Conservation (phyloP, 139 green algal species). For the Volvox africanus region DNA sequence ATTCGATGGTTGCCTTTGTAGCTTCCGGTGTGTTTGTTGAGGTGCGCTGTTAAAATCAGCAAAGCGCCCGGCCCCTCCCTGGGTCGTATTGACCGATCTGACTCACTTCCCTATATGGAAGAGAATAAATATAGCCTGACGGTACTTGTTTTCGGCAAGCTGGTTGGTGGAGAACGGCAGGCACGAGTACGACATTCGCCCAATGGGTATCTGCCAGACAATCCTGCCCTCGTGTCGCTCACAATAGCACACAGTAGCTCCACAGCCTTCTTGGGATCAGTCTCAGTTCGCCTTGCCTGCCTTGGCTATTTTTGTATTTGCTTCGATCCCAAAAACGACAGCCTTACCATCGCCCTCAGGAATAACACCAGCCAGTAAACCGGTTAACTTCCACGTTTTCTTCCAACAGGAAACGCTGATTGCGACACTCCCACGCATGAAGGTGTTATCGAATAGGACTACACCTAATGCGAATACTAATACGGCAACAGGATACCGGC, state of each 20-base stretch:
- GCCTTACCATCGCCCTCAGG: not conserved
- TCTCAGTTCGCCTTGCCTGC: conserved; percentile 46
- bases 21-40: not conserved
- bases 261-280: conserved; percentile 46
- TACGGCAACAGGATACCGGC: too few relatives aligned
- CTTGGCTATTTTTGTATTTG: not conserved
- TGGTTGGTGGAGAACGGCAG: conserved; percentile 48
- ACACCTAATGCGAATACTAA: too few relatives aligned
- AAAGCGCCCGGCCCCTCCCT: too few relatives aligned
- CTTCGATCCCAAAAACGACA: not conserved
- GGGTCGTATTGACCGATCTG: too few relatives aligned
- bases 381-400: too few relatives aligned
- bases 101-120: too few relatives aligned
- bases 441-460: too few relatives aligned
- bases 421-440: too few relatives aligned
- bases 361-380: not conserved
- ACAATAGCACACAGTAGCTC: conserved; percentile 44
- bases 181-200: too few relatives aligned
- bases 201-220: too few relatives aligned
- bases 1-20: conserved; percentile 1
- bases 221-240: too few relatives aligned
- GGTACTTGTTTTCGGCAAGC: conserved; percentile 50
- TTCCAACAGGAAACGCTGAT: too few relatives aligned
- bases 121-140: conserved; percentile 62
- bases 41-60: conserved; percentile 52